Base-by-base conservation (phyloP, 2,329 filamentous ascomycete genomes). In the Zarea fungicola region DNA sequence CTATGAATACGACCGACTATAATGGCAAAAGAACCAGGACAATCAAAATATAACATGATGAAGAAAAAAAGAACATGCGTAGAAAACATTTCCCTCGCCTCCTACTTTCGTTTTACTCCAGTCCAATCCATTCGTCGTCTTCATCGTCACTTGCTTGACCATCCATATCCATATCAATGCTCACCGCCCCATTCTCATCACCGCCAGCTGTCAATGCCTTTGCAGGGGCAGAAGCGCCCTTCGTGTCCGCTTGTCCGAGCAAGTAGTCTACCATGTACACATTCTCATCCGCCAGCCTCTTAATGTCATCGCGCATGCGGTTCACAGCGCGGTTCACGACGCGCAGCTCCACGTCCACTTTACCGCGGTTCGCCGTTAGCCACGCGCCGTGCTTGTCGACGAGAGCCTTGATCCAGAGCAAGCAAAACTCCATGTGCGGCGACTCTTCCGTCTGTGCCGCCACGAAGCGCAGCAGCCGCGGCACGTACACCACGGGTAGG, bases 371-470 rank as follows among this genome's bases (percentile, higher is more conserved):
- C 29, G 91, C 86, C 51, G 89, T 87, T 59, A 99, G 77, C 75
- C 86, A 92, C 19, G 85, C 77, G 28, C 93, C 93, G 64, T 97
- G 92, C 58, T 83, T 83, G 59, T 87, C 85, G 51, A 97, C 74
- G 28, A 86, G 70, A 1, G 88, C 83, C 65, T 93, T 88, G 60
- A 96, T 87, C 93, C 93, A 99, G 8, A 92, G 72, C 37, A 99
- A 72, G 60, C 93, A 95, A 68, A 97, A 95, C 69, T 99, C 93
- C 5, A 99, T 78, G 72, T 96, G 92, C 2, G 91, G 92, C 2
- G 86, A 91, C 62, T 92, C 84, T 59, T 97, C 92, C 1, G 89
- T 87, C 60, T 95, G 88, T 9, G 85, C 78, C 3, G 90, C 90
- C 6, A 97, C 86, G 56, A 96, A 95, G 39, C 89, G 85, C 42